phyloP scores from a whole-genome alignment of 208 protist species.

The Spongospora subterranea region DNA sequence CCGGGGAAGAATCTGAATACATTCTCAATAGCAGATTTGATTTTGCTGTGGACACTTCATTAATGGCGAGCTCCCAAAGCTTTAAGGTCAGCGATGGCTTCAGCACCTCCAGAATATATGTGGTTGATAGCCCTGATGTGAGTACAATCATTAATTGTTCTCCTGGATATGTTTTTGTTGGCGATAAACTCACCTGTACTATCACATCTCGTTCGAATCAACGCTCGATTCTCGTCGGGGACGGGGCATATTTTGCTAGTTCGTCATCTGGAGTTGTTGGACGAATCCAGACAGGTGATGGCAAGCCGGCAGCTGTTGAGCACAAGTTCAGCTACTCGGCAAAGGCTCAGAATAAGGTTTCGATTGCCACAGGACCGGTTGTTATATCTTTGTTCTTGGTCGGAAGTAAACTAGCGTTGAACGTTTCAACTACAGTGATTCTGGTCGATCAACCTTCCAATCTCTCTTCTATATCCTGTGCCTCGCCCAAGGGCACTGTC shows the following conservation, averaged over 20 bases:
- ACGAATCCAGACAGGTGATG: not conserved
- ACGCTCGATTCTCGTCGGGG: not conserved
- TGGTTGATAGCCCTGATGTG: not conserved
- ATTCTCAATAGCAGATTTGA: too few species aligned
- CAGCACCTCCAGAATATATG: too few species aligned
- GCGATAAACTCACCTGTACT: not conserved
- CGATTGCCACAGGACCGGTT: not conserved
- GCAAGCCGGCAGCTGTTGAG: not conserved
- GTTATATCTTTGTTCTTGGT: not conserved
- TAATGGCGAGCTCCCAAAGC: too few species aligned
- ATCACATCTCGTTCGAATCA: not conserved
- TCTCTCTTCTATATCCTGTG: not conserved
- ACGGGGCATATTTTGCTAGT: not conserved
- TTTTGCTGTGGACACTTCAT: too few species aligned
- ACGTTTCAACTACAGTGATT: not conserved
- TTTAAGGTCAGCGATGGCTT: too few species aligned
- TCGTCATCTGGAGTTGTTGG: conserved; percentile 18
- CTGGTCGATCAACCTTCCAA: not conserved
- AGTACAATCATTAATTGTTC: not conserved
- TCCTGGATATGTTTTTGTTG: not conserved
- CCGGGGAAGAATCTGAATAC: too few species aligned
- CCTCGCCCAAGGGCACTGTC: not conserved
- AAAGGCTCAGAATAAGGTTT: not conserved
- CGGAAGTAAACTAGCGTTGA: not conserved
- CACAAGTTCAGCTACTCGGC: not conserved